These are phyloP conservation scores for Coniella vitis DNA, from an alignment of 2,329 filamentous ascomycete species.

Conservation along the genomic window DNA sequence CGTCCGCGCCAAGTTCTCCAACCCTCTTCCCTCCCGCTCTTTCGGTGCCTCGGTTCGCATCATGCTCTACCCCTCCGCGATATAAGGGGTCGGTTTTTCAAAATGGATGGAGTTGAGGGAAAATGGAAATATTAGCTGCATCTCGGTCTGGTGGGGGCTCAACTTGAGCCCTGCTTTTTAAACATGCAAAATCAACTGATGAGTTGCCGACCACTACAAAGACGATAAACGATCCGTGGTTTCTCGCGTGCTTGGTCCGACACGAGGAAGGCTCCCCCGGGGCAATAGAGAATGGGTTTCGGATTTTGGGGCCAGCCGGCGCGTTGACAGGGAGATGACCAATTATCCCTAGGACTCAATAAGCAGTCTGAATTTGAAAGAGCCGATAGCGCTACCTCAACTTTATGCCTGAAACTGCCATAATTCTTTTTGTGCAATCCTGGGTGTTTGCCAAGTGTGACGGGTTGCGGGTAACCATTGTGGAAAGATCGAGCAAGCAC, in stretches of 20 bases:
- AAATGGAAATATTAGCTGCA: constrained; percentile 20
- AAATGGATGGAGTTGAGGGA: constrained; percentile 20
- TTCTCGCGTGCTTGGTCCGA: constrained; percentile 18
- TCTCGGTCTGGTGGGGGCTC: constrained; percentile 18
- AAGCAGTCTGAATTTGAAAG: constrained; percentile 15
- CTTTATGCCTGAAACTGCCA: neutral
- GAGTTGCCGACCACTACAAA: constrained; percentile 15
- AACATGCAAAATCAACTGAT: constrained; percentile 17
- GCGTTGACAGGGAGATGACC: constrained; percentile 12
- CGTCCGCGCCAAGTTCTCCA: constrained; percentile 94
- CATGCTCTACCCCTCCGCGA: constrained; percentile 97
- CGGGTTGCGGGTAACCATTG: neutral
- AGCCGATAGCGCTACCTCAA: constrained; percentile 12
- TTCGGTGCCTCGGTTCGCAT: constrained; percentile 94
- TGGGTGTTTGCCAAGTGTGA: neutral
- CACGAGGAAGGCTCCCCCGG: constrained; percentile 14
- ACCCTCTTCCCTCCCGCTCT: constrained; percentile 91
- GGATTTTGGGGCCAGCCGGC: constrained; percentile 9
- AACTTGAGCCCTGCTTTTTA: constrained; percentile 15
- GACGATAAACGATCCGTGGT: constrained; percentile 15
- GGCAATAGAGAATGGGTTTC: constrained; percentile 9
- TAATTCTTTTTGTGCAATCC: neutral
- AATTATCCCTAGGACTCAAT: constrained; percentile 15
- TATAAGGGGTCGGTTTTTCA: constrained; percentile 59
- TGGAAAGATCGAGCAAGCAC: no score